Conservation (phyloP, 1,139 yeast genomes). For the Taiozyma sp. region DNA sequence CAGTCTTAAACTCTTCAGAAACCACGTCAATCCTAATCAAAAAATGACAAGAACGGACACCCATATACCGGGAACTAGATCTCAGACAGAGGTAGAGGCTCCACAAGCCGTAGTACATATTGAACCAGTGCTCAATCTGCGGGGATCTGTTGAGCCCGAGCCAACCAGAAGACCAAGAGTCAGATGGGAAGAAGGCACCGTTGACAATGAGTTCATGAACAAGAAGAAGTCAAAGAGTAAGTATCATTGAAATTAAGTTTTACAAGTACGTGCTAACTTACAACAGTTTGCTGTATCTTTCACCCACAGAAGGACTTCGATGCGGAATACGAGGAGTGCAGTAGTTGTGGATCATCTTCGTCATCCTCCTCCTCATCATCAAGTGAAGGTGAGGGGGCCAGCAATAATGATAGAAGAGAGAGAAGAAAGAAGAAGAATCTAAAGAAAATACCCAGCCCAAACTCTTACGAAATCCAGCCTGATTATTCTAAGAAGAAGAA, state of each 20-base stretch:
- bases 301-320: conserved; percentile 78
- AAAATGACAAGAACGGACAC: background rate
- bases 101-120: background rate
- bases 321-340: conserved; percentile 41
- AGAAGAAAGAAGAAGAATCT: conserved; percentile 25
- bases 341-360: conserved; percentile 26
- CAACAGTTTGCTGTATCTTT: conserved; percentile 77
- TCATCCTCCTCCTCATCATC: conserved; percentile 20
- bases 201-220: conserved; percentile 85
- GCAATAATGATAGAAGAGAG: conserved; percentile 24
- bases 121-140: conserved; percentile 9
- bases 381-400: conserved; percentile 24
- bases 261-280: conserved; percentile 3
- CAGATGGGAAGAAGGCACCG: conserved; percentile 77
- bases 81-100: background rate
- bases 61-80: background rate
- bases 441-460: conserved; percentile 39
- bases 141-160: conserved; percentile 17
- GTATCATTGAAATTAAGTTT: conserved; percentile 14
- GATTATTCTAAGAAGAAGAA: conserved; percentile 33
- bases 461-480: conserved; percentile 76
- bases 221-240: conserved; percentile 75
- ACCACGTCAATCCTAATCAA: background rate
- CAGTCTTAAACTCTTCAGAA: background rate
- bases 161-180: conserved; percentile 41